Conservation (phyloP, 345 rosid genomes). For the Limnanthes douglasii region DNA sequence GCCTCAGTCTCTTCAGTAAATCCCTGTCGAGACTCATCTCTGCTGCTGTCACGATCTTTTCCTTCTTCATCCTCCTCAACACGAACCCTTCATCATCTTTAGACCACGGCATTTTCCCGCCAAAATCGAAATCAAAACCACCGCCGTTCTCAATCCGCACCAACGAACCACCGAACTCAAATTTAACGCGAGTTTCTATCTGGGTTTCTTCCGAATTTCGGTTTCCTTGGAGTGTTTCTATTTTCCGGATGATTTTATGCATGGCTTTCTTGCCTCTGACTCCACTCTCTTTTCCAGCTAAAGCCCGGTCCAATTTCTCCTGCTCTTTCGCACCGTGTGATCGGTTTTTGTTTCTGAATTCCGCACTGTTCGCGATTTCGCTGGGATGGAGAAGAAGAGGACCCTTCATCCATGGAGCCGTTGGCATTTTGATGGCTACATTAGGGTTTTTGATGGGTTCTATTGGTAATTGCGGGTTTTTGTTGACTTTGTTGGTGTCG, state of each 20-base stretch:
- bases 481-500: constrained; percentile 2
- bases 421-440: constrained; percentile 16
- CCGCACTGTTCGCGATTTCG: constrained; percentile 19
- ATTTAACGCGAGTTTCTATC: constrained; percentile 8
- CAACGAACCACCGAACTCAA: constrained; percentile 15
- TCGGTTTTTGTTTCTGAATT: constrained; percentile 9
- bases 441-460: constrained; percentile 2
- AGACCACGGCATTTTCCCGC: constrained; percentile 55
- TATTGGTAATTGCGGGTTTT: not conserved
- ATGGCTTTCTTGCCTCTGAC: constrained; percentile 55
- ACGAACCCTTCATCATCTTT: constrained; percentile 36
- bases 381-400: constrained; percentile 38
- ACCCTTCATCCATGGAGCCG: constrained; percentile 70
- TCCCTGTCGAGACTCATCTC: constrained; percentile 40
- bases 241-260: constrained; percentile 35
- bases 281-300: constrained; percentile 52
- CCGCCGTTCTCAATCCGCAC: constrained; percentile 8
- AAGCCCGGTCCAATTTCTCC: constrained; percentile 39
- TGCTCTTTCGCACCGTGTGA: constrained; percentile 5
- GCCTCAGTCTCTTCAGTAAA: constrained; percentile 41
- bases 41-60: constrained; percentile 26
- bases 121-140: constrained; percentile 2
- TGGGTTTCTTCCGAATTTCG: constrained; percentile 11
- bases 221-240: constrained; percentile 28
- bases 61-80: constrained; percentile 44